Conservation (phyloP, 2,329 filamentous ascomycete species). For the Paecilomyces formosus region DNA sequence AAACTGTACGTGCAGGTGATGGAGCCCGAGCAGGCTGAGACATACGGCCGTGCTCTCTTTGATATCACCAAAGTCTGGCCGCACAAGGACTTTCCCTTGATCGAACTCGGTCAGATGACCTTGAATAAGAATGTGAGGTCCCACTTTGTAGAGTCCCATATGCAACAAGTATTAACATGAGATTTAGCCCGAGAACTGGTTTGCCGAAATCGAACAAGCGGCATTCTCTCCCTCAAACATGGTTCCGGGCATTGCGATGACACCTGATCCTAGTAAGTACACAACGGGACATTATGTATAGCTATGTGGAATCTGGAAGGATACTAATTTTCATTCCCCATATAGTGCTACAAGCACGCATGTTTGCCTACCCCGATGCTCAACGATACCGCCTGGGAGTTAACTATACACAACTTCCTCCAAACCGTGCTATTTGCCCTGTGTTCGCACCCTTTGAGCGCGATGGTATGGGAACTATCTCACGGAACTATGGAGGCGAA, state of each 20-base stretch:
- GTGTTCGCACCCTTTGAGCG: slow-evolving; percentile 68
- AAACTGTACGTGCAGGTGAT: slow-evolving; percentile 9
- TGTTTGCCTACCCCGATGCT: slow-evolving; percentile 33
- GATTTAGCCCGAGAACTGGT: slow-evolving; percentile 5
- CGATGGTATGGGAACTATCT: not conserved
- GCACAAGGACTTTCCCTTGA: slow-evolving; percentile 4
- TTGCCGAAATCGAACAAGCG: slow-evolving; percentile 8
- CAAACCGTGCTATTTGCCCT: slow-evolving; percentile 67
- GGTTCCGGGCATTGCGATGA: not conserved
- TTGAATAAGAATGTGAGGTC: slow-evolving; percentile 5
- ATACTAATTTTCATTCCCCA: not conserved
- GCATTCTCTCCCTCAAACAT: slow-evolving; percentile 5
- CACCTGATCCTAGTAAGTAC: not conserved
- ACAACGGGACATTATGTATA: not conserved
- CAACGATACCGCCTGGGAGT: slow-evolving; percentile 61
- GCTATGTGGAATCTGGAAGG: not conserved
- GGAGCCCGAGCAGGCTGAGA: slow-evolving; percentile 7
- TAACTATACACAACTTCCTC: slow-evolving; percentile 71
- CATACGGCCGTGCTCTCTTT: slow-evolving; percentile 4
- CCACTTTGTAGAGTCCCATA: not conserved
- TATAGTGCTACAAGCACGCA: not conserved
- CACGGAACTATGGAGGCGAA: not conserved
- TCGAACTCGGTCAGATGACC: slow-evolving; percentile 10
- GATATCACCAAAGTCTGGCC: slow-evolving; percentile 4
- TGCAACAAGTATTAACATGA: not conserved